Percentiles rank a stretch among this genome's conserved stretches.
Evolutionary conservation across 2,329 filamentous ascomycete species (phyloP).

Genomic region (Lachnellula cervina): DNA sequence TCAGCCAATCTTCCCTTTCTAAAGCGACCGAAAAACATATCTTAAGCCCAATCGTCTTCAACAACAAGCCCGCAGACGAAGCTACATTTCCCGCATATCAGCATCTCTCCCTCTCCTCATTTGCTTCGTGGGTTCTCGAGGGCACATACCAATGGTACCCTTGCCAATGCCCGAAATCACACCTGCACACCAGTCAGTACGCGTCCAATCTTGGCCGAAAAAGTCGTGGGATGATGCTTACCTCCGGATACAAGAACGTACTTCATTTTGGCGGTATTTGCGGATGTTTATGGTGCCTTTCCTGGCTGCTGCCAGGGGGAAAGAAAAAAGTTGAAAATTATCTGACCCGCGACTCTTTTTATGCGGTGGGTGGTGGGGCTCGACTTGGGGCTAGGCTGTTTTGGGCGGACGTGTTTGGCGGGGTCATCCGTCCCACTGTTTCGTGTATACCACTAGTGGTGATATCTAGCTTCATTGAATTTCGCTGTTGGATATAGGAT

Average conservation of each 20-base stretch:
- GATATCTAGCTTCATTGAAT: too few species aligned
- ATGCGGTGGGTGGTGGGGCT: background rate
- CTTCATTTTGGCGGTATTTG: conserved; percentile 55
- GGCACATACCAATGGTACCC: conserved; percentile 59
- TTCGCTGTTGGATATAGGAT: too few species aligned
- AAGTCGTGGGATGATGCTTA: conserved; percentile 29
- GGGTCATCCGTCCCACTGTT: background rate
- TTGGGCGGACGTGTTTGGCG: background rate
- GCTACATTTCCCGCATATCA: conserved; percentile 37
- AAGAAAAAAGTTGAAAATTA: conserved; percentile 9
- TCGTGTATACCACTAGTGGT: too few species aligned
- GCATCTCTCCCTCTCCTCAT: background rate
- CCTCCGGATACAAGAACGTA: conserved; percentile 78
- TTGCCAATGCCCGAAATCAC: conserved; percentile 56
- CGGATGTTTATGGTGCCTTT: conserved; percentile 22
- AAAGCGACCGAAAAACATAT: conserved; percentile 44
- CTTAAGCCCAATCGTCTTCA: conserved; percentile 77
- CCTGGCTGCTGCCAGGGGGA: conserved; percentile 27
- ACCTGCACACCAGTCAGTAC: conserved; percentile 29
- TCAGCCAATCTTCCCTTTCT: conserved; percentile 26
- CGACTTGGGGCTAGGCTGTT: background rate
- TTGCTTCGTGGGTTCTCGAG: background rate
- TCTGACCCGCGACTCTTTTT: background rate
- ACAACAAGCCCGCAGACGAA: conserved; percentile 66
- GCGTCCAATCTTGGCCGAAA: background rate